Evolutionary conservation across 768 basidiomycete genomes (phyloP).

Genomic region (Psilocybe cubensis): DNA sequence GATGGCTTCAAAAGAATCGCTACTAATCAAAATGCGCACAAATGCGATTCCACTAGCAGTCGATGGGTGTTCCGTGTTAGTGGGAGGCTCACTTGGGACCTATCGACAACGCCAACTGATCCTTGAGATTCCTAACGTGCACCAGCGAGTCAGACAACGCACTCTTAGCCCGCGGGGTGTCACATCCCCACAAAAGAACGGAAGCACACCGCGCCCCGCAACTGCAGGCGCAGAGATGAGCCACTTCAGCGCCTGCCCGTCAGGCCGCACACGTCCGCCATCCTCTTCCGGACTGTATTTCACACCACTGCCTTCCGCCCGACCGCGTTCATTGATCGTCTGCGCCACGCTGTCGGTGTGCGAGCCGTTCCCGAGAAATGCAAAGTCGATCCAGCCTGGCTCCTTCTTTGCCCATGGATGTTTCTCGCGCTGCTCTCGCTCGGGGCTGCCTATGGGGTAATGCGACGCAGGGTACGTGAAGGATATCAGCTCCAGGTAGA

Average conservation of each 20-base stretch:
- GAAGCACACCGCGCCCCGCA: conserved; percentile 40
- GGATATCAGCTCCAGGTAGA: conserved; percentile 71
- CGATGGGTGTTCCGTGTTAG: conserved; percentile 54
- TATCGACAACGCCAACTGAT: conserved; percentile 18
- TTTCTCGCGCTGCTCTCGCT: conserved; percentile 42
- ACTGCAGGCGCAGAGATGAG: conserved; percentile 46
- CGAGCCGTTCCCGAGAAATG: conserved; percentile 58
- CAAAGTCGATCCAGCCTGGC: conserved; percentile 72
- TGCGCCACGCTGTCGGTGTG: conserved; percentile 44
- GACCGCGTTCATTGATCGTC: conserved; percentile 57
- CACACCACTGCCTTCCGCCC: conserved; percentile 37
- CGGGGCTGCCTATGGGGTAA: conserved; percentile 56
- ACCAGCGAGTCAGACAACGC: conserved; percentile 21
- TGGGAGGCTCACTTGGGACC: conserved; percentile 53
- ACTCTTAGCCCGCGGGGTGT: conserved; percentile 65
- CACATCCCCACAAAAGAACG: conserved; percentile 79
- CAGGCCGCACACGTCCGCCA: conserved; percentile 59
- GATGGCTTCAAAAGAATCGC: conserved; percentile 29
- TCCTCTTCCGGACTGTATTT: conserved; percentile 47
- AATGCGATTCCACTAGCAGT: conserved; percentile 52
- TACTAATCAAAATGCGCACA: conserved; percentile 45
- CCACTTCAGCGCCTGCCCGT: conserved; percentile 64
- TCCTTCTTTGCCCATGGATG: conserved; percentile 57
- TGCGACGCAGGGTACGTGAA: conserved; percentile 59
- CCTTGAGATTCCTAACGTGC: not conserved